These are phyloP conservation scores for Colletotrichum orbiculare DNA, from an alignment of 2,329 filamentous ascomycete species.

Conservation along the genomic window DNA sequence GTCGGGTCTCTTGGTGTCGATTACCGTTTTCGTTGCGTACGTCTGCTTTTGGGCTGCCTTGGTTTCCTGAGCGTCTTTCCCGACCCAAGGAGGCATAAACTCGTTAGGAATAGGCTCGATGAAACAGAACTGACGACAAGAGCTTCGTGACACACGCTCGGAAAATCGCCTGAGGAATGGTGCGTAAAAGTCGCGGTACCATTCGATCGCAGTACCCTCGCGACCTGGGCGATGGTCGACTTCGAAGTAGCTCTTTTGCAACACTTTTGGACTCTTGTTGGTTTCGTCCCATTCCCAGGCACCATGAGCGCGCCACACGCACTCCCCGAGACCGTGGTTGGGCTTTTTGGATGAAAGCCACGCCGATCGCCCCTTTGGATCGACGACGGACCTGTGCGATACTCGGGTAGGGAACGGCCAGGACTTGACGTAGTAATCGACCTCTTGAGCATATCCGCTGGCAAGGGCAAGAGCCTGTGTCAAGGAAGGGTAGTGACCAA, in stretches of 20 bases:
- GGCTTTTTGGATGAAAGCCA: conserved; percentile 42
- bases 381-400: conserved; percentile 48
- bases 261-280: conserved; percentile 42
- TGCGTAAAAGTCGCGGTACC: conserved; percentile 55
- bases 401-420: conserved; percentile 54
- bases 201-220: conserved; percentile 50
- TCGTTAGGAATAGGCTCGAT: conserved; percentile 55
- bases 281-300: conserved; percentile 50
- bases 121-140: conserved; percentile 47
- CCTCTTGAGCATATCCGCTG: conserved; percentile 50
- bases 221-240: conserved; percentile 50
- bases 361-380: conserved; percentile 50
- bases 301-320: conserved; percentile 53
- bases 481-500: conserved; percentile 52
- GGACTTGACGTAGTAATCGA: conserved; percentile 53
- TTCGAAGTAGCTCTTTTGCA: conserved; percentile 49
- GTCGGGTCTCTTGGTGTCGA: conserved; percentile 42
- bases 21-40: conserved; percentile 44
- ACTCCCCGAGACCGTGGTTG: conserved; percentile 45
- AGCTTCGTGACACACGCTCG: conserved; percentile 46
- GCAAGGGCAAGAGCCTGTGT: conserved; percentile 53
- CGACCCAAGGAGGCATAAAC: conserved; percentile 52
- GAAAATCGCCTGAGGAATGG: conserved; percentile 52
- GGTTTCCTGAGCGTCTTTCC: conserved; percentile 20
- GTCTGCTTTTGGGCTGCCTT: conserved; percentile 29